Evolutionary conservation across 371 early-diverging fungal species (phyloP).

Genomic region (Saksenaea oblongispora): DNA sequence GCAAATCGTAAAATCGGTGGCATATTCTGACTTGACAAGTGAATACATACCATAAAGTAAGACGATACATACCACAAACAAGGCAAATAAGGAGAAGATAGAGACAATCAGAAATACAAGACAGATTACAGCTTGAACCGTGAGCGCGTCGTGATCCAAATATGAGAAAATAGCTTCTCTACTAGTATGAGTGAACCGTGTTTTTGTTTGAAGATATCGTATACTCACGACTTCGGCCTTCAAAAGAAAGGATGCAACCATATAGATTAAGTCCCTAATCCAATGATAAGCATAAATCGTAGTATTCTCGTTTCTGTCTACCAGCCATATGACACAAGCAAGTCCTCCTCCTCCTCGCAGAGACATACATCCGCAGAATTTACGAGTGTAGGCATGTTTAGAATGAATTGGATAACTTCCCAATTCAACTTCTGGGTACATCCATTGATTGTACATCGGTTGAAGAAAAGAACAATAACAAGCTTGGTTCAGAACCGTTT

Average conservation of each 20-base stretch:
- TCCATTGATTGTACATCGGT: neutral
- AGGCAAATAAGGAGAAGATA: constrained; percentile 29
- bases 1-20: constrained; percentile 14
- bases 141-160: constrained; percentile 24
- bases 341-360: constrained; percentile 19
- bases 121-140: constrained; percentile 34
- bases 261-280: neutral
- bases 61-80: constrained; percentile 22
- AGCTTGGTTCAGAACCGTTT: neutral
- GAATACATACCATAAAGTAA: neutral
- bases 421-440: constrained; percentile 15
- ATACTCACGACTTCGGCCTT: neutral
- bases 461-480: neutral
- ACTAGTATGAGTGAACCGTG: neutral
- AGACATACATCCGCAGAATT: constrained; percentile 31
- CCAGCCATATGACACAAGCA: constrained; percentile 24
- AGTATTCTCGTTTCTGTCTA: neutral
- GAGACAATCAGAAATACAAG: constrained; percentile 30
- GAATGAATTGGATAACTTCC: constrained; percentile 13
- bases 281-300: neutral
- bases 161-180: constrained; percentile 38
- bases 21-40: constrained; percentile 7
- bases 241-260: neutral
- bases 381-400: constrained; percentile 23
- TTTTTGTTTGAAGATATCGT: neutral